Percentiles rank a stretch among this genome's conserved stretches.
These are phyloP conservation scores for Taphrina populina DNA, from an alignment of 1,139 yeast species.

Conservation along the genomic window DNA sequence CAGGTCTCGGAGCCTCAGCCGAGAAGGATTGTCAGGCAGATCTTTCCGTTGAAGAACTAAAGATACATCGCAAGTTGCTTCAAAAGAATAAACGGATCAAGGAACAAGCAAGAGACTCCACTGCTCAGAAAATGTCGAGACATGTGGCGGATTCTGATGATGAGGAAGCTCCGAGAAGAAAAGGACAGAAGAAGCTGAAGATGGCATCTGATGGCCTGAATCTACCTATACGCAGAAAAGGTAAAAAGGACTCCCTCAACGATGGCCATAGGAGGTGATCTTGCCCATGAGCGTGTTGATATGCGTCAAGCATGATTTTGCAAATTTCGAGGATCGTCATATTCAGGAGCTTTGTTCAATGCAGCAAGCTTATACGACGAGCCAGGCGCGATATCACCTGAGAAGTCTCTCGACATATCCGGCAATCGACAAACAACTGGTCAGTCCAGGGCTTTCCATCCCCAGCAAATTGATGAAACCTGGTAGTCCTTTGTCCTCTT, in stretches of 20 bases:
- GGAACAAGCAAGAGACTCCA: not conserved
- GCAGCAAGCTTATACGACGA: not conserved
- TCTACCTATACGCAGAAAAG: too few species aligned
- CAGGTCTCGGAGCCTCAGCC: slow-evolving; percentile 6
- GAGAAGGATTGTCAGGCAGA: slow-evolving; percentile 1
- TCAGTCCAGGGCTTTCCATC: slow-evolving; percentile 87
- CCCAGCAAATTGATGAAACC: slow-evolving; percentile 80
- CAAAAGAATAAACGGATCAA: slow-evolving; percentile 3
- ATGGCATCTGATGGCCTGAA: too few species aligned
- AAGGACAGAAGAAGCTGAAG: slow-evolving; percentile 12
- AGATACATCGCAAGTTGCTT: slow-evolving; percentile 8
- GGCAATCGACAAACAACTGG: slow-evolving; percentile 78
- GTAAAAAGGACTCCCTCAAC: too few species aligned
- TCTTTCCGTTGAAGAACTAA: slow-evolving; percentile 4
- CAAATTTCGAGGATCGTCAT: too few species aligned
- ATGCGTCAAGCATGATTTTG: too few species aligned
- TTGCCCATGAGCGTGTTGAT: too few species aligned
- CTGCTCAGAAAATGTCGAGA: not conserved
- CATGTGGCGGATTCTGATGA: not conserved
- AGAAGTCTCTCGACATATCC: slow-evolving; percentile 60
- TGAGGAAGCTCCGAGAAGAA: slow-evolving; percentile 2
- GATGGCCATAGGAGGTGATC: too few species aligned
- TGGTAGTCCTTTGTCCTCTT: slow-evolving; percentile 61
- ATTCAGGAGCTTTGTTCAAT: too few species aligned
- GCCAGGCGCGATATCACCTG: slow-evolving; percentile 24